Percentiles rank a stretch among this genome's conserved stretches.
These are phyloP conservation scores for Casuarina equisetifolia DNA, from an alignment of 306 rosid genomes.

Conservation along the genomic window DNA sequence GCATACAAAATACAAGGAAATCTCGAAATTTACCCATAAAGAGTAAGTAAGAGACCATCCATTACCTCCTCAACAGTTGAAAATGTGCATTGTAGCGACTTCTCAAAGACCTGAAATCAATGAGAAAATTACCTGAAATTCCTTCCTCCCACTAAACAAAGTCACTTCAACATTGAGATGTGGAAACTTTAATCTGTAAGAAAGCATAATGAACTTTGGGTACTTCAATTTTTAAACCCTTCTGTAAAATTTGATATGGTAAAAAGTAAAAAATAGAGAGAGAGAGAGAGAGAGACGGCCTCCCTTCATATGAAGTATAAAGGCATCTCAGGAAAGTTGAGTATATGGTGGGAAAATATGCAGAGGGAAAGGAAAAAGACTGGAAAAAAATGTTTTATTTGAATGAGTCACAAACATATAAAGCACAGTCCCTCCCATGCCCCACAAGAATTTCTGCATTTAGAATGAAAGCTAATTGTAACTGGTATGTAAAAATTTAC, in stretches of 20 bases:
- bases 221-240: constrained; percentile 3
- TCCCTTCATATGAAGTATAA: neutral
- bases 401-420: no score
- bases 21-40: neutral
- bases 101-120: constrained; percentile 72
- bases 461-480: neutral
- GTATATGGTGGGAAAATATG: neutral
- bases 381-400: neutral
- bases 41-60: constrained; percentile 6
- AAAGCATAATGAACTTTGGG: constrained; percentile 1
- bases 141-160: constrained; percentile 3
- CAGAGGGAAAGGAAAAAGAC: neutral
- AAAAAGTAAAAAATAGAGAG: no score
- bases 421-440: no score
- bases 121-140: constrained; percentile 9
- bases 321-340: neutral
- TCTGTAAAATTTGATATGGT: neutral
- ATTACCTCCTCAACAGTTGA: constrained; percentile 76
- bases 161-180: constrained; percentile 9
- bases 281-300: neutral
- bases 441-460: neutral
- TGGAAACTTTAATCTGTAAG: neutral
- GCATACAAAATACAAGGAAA: constrained; percentile 6
- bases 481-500: neutral
- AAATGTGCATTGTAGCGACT: constrained; percentile 65